A percentile compares a stretch with the other conserved stretches of the same genome.
Conservation (phyloP, 192 early-diverging fungal species). For the Anaeromyces robustus region DNA sequence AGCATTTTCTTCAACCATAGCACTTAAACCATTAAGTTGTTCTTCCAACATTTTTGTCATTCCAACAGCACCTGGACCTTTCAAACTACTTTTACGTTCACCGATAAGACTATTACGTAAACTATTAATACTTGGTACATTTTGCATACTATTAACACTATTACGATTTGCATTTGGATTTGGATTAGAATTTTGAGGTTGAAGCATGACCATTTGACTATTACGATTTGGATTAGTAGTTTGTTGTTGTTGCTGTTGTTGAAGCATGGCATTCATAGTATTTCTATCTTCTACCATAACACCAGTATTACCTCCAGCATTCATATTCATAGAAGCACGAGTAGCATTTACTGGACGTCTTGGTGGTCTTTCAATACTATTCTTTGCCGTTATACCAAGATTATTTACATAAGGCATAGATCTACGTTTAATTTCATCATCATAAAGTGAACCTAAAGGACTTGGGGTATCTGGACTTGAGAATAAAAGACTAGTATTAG, state of each 20-base stretch:
- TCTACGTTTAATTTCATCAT: neutral
- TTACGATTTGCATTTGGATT: neutral
- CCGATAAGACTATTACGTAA: neutral
- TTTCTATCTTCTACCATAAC: too few species aligned
- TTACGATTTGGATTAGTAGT: too few species aligned
- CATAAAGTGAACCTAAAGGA: neutral
- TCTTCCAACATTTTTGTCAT: neutral
- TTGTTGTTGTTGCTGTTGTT: too few species aligned
- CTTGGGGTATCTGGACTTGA: neutral
- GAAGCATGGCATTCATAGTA: too few species aligned
- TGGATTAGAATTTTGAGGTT: too few species aligned
- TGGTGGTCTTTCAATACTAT: neutral
- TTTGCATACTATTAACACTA: neutral
- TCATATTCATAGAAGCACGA: too few species aligned
- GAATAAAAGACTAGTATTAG: neutral
- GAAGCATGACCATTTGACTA: too few species aligned
- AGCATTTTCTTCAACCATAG: neutral
- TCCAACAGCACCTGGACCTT: neutral
- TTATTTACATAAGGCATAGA: too few species aligned
- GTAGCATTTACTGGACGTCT: neutral
- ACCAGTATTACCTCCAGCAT: too few species aligned
- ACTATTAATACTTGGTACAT: neutral
- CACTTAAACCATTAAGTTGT: neutral
- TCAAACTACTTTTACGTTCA: neutral
- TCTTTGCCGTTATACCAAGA: too few species aligned